phyloP scores from a whole-genome alignment of 1,139 yeast genomes.

The Ogataea hybrid region DNA sequence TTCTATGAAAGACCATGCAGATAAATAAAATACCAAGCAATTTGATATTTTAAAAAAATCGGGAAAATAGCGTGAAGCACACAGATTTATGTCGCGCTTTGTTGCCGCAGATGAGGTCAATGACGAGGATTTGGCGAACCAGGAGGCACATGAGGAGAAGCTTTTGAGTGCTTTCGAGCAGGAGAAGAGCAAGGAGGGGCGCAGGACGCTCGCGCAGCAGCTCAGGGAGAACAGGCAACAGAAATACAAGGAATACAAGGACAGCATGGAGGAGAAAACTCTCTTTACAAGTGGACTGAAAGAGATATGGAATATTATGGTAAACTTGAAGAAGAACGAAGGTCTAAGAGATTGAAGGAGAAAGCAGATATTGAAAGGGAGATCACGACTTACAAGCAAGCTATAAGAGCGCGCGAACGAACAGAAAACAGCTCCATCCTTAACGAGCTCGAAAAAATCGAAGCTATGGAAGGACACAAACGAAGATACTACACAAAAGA shows the following conservation, averaged over 20 bases:
- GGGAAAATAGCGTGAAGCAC: slow-evolving; percentile 2
- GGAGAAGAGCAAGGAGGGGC: slow-evolving; percentile 22
- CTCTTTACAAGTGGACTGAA: slow-evolving; percentile 39
- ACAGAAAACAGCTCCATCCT: not conserved
- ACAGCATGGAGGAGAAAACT: slow-evolving; percentile 38
- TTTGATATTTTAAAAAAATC: not conserved
- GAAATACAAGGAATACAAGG: slow-evolving; percentile 37
- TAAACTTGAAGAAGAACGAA: slow-evolving; percentile 13
- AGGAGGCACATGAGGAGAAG: slow-evolving; percentile 18
- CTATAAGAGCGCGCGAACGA: slow-evolving; percentile 6
- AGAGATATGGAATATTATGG: slow-evolving; percentile 33
- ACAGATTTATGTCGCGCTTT: slow-evolving; percentile 16
- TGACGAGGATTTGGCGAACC: slow-evolving; percentile 18
- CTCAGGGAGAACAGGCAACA: slow-evolving; percentile 37
- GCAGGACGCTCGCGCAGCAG: slow-evolving; percentile 41
- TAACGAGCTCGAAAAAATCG: not conserved
- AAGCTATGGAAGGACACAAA: not conserved
- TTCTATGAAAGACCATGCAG: slow-evolving; percentile 1
- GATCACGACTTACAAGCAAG: slow-evolving; percentile 16
- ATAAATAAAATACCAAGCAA: not conserved
- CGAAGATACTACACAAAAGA: not conserved
- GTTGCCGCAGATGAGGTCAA: slow-evolving; percentile 26
- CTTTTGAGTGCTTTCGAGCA: slow-evolving; percentile 15
- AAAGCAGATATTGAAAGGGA: slow-evolving; percentile 17
- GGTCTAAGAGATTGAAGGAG: slow-evolving; percentile 12